Percentiles rank a stretch among this genome's conserved stretches.
Evolutionary conservation across 176 grass and related monocot species (phyloP).

Genomic region (Zoysia pacifica): DNA sequence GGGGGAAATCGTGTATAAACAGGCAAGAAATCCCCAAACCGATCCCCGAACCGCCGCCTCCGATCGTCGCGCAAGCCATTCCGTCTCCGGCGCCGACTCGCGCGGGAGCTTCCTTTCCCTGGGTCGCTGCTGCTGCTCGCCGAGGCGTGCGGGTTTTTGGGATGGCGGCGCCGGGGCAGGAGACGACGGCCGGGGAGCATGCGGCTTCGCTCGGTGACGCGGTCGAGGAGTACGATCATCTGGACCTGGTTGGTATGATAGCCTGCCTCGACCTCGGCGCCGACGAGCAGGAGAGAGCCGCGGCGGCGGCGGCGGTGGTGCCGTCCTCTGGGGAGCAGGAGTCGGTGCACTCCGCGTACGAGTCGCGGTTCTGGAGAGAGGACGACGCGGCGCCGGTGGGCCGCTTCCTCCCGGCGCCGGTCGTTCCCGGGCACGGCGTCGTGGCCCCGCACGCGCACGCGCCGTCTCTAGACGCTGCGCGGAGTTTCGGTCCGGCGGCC

Average conservation of each 20-base stretch:
- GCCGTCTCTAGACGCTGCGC: neutral
- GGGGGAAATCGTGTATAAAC: neutral
- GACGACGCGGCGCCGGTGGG: neutral
- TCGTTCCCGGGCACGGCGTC: neutral
- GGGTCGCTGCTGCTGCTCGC: neutral
- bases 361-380: neutral
- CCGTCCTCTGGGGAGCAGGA: neutral
- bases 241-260: neutral
- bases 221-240: neutral
- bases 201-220: neutral
- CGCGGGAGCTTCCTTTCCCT: neutral
- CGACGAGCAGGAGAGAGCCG: neutral
- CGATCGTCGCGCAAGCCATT: neutral
- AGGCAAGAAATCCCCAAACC: slow-evolving; percentile 28
- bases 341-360: too few relatives aligned
- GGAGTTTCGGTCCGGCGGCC: too few relatives aligned
- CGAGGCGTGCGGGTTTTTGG: neutral
- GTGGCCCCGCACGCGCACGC: neutral
- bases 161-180: slow-evolving; percentile 20
- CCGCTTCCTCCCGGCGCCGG: neutral
- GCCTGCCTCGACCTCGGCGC: neutral
- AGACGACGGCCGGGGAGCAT: neutral
- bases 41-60: neutral
- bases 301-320: neutral
- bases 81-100: neutral